Evolutionary conservation across 345 rosid genomes (phyloP).

Genomic region (Ailanthus altissimus): DNA sequence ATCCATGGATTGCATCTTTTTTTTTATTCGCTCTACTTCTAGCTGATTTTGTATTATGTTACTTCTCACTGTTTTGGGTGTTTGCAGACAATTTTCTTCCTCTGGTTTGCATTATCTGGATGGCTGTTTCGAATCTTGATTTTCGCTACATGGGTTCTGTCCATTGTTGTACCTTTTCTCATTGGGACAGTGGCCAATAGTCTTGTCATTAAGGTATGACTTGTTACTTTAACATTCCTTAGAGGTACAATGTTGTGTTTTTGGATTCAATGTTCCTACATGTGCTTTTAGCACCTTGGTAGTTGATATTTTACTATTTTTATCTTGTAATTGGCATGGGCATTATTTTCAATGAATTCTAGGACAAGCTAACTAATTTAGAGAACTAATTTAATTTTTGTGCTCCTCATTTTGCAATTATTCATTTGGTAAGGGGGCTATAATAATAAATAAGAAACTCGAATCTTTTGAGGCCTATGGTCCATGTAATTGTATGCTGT

Average conservation of each 20-base stretch:
- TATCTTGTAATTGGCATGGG: neutral
- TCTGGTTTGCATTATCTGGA: conserved; percentile 95
- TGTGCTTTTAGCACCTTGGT: neutral
- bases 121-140: conserved; percentile 86
- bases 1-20: neutral
- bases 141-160: conserved; percentile 74
- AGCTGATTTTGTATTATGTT: neutral
- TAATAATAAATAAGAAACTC: neutral
- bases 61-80: neutral
- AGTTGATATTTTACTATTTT: neutral
- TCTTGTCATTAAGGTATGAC: conserved; percentile 76
- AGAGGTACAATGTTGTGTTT: neutral
- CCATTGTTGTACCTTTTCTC: conserved; percentile 92
- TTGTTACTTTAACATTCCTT: neutral
- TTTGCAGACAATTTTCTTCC: conserved; percentile 74
- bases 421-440: neutral
- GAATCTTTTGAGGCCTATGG: neutral
- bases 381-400: neutral
- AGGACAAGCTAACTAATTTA: neutral
- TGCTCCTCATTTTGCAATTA: neutral
- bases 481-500: neutral
- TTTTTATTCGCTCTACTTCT: neutral
- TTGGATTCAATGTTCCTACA: neutral
- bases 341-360: neutral
- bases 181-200: conserved; percentile 90